phyloP scores from a whole-genome alignment of 2,329 filamentous ascomycete genomes.

The Cladosporium oxysporum region DNA sequence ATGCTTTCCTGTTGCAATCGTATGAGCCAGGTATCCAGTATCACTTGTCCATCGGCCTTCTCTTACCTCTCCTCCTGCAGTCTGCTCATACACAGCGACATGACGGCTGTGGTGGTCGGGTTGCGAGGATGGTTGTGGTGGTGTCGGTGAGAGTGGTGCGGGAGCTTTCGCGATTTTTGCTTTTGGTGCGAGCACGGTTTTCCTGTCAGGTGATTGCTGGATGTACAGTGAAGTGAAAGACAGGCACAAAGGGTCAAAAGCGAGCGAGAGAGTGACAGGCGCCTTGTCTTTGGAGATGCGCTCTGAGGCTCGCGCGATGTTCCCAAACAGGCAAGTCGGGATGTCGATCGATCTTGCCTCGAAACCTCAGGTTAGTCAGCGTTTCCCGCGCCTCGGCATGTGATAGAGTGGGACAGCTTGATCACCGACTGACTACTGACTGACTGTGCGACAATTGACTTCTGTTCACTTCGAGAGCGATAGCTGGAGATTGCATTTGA shows the following conservation, averaged over 20 bases:
- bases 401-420: constrained; percentile 17
- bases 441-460: constrained; percentile 2
- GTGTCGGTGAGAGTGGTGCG: neutral
- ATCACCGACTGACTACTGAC: neutral
- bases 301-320: constrained; percentile 9
- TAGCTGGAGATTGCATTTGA: neutral
- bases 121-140: constrained; percentile 5
- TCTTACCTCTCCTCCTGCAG: constrained; percentile 83
- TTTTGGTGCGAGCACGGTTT: neutral
- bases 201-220: neutral
- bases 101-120: constrained; percentile 41
- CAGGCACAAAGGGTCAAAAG: neutral
- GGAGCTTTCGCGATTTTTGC: neutral
- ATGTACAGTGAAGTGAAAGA: neutral
- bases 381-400: constrained; percentile 15
- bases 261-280: neutral
- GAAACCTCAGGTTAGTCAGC: neutral
- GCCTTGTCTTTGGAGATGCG: constrained; percentile 1
- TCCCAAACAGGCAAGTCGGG: neutral
- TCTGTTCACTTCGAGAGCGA: neutral
- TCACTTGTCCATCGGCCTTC: neutral
- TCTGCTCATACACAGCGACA: constrained; percentile 87
- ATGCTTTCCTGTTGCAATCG: constrained; percentile 72
- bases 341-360: constrained; percentile 14
- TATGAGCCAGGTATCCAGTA: constrained; percentile 22